Base-by-base conservation (phyloP, 2,329 filamentous ascomycete species). In the Colletotrichum higginsianum region DNA sequence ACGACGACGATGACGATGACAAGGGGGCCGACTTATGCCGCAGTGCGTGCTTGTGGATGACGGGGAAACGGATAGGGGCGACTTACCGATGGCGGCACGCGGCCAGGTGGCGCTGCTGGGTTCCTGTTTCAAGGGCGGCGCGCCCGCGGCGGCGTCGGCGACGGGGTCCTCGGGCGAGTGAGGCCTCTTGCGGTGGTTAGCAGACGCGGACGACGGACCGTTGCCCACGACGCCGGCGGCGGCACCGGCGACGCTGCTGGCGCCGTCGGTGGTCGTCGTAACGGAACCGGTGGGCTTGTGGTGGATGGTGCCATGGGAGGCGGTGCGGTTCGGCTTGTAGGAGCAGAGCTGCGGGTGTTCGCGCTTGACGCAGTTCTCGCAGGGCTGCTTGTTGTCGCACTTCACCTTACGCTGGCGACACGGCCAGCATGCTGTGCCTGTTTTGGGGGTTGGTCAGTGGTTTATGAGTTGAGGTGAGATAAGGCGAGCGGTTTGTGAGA, bases 361-460 rank as follows among this genome's bases (percentile, higher is more conserved):
- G 66, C 90, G 83, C 82, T 91, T 91, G 77, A 91, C 86, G 77
- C 90, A 92, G 78, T 92, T 92, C 77, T 92, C 89, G 79, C 90
- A 92, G 0, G 90, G 90, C 77, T 90, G 87, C 79, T 91, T 89
- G 79, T 91, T 92, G 82, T 92, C 90, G 79, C 90, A 92, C 81
- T 92, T 92, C 50, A 92, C 90, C 80, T 92, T 92, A 74, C 90
- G 86, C 79, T 92, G 90, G 56, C 90, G 85, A 77, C 90, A 92
- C 15, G 90, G 90, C 89, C 90, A 92, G 76, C 90, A 92, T 5
- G 89, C 89, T 52, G 89, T 91, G 69, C 88, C 88, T 90, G 76
- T 4, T 61, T 13, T 63, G 26, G 58, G 58, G 58, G 30, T 35
- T 35, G 15, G 18, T 67, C 40, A 68, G 69, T 42, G 16, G 44